Percentiles rank a stretch among this genome's conserved stretches.
Evolutionary conservation across 1,284 basidiomycete genomes (phyloP).

Genomic region (Crucibulum parvulum): DNA sequence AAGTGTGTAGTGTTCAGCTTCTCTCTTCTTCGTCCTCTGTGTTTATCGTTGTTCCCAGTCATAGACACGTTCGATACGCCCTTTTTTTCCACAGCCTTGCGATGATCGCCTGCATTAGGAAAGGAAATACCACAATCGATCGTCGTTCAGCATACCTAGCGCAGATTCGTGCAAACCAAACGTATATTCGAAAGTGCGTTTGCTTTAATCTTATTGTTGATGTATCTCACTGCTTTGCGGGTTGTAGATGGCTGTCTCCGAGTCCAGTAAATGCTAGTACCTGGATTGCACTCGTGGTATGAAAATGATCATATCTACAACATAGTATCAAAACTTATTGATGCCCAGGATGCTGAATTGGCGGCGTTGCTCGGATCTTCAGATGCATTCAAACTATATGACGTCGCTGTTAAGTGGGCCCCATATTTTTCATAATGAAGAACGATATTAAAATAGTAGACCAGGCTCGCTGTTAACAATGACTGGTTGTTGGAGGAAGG

Average conservation of each 20-base stretch:
- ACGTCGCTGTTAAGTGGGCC: constrained; percentile 67
- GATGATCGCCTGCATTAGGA: constrained; percentile 61
- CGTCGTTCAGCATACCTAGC: constrained; percentile 50
- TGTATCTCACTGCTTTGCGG: too few relatives aligned
- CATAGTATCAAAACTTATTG: constrained; percentile 1
- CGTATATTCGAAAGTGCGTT: constrained; percentile 60
- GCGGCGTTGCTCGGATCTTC: constrained; percentile 61
- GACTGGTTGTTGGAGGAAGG: constrained; percentile 77
- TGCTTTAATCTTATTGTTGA: not conserved
- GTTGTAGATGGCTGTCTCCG: constrained; percentile 65
- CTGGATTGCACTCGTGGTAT: constrained; percentile 71
- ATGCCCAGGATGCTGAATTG: constrained; percentile 67
- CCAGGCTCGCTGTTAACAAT: constrained; percentile 65
- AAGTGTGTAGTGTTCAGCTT: constrained; percentile 50
- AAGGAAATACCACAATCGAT: constrained; percentile 44
- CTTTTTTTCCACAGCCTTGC: constrained; percentile 74
- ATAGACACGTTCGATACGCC: constrained; percentile 69
- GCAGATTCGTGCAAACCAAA: constrained; percentile 66
- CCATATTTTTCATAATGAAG: not conserved
- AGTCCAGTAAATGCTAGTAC: constrained; percentile 71
- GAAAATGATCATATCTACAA: constrained; percentile 24
- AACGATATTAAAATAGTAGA: not conserved
- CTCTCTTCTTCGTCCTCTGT: not conserved
- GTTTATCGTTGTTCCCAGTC: constrained; percentile 41
- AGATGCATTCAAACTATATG: constrained; percentile 69